Percentiles rank a stretch among this genome's conserved stretches.
Conservation (phyloP, 2,329 filamentous ascomycete genomes). For the Pezicula radicicola region DNA sequence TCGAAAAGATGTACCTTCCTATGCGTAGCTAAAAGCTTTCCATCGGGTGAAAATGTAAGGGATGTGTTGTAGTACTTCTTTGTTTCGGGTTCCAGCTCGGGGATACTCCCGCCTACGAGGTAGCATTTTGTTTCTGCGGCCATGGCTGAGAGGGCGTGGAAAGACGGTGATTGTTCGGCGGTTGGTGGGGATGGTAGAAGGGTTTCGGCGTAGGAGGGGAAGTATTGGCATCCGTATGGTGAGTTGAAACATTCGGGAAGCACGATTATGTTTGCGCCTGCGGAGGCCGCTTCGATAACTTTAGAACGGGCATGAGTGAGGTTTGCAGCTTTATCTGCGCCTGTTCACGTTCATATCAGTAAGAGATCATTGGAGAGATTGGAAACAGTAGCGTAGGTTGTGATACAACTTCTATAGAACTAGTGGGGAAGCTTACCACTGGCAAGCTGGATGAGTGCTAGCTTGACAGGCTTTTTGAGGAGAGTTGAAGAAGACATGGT, state of each 20-base stretch:
- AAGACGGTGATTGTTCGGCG: slow-evolving; percentile 71
- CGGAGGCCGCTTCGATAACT: slow-evolving; percentile 74
- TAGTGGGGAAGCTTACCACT: slow-evolving; percentile 46
- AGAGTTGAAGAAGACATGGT: slow-evolving; percentile 33
- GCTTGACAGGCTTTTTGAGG: slow-evolving; percentile 73
- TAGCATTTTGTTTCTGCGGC: slow-evolving; percentile 77
- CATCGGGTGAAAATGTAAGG: slow-evolving; percentile 75
- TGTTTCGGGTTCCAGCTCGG: slow-evolving; percentile 65
- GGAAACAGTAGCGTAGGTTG: not conserved
- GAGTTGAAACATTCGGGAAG: slow-evolving; percentile 99
- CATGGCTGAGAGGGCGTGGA: slow-evolving; percentile 77
- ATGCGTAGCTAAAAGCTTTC: slow-evolving; percentile 80
- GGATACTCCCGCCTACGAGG: slow-evolving; percentile 88
- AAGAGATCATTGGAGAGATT: slow-evolving; percentile 20
- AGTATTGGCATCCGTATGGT: slow-evolving; percentile 89
- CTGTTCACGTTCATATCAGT: slow-evolving; percentile 31
- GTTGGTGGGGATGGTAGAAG: slow-evolving; percentile 76
- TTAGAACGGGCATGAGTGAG: slow-evolving; percentile 76
- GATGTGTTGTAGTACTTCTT: slow-evolving; percentile 87
- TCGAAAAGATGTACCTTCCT: slow-evolving; percentile 97
- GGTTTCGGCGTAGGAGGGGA: slow-evolving; percentile 87
- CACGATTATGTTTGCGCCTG: slow-evolving; percentile 82
- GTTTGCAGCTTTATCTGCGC: slow-evolving; percentile 81
- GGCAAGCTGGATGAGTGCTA: slow-evolving; percentile 79
- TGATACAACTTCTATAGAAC: slow-evolving; percentile 16